Percentiles rank a stretch among this genome's conserved stretches.
Conservation (phyloP, 805 yeast genomes). For the Alloascoidea africana region DNA sequence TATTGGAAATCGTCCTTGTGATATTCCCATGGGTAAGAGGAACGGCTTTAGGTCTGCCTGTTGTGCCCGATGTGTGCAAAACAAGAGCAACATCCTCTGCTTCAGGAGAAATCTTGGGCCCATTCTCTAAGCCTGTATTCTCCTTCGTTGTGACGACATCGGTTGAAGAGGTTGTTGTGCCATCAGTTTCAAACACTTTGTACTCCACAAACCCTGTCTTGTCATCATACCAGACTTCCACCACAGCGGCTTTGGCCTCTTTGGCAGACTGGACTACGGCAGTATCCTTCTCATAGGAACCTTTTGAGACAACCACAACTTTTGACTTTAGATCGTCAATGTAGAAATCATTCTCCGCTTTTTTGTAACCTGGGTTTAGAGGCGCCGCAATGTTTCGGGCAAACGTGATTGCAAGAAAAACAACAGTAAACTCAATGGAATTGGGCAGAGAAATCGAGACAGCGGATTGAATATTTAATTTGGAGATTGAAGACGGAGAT, state of each 20-base stretch:
- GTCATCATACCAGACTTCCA: slow-evolving; percentile 34
- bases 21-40: slow-evolving; percentile 54
- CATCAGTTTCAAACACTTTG: slow-evolving; percentile 9
- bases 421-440: slow-evolving; percentile 37
- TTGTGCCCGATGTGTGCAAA: slow-evolving; percentile 62
- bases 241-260: slow-evolving; percentile 29
- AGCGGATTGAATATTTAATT: slow-evolving; percentile 9
- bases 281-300: slow-evolving; percentile 21
- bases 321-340: slow-evolving; percentile 42
- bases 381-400: slow-evolving; percentile 53
- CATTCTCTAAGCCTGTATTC: background rate
- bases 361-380: slow-evolving; percentile 46
- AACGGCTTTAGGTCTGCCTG: slow-evolving; percentile 65
- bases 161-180: background rate
- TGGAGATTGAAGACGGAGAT: no score
- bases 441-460: slow-evolving; percentile 45
- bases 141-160: background rate
- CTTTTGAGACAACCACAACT: slow-evolving; percentile 42
- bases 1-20: slow-evolving; percentile 42
- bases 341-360: slow-evolving; percentile 48
- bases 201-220: slow-evolving; percentile 27
- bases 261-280: slow-evolving; percentile 37
- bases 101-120: no score
- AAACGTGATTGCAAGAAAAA: slow-evolving; percentile 41
- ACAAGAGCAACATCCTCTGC: slow-evolving; percentile 47